These are phyloP conservation scores for Chlamydomonas reinhardtii DNA, from an alignment of 163 green algal species.

Conservation along the genomic window DNA sequence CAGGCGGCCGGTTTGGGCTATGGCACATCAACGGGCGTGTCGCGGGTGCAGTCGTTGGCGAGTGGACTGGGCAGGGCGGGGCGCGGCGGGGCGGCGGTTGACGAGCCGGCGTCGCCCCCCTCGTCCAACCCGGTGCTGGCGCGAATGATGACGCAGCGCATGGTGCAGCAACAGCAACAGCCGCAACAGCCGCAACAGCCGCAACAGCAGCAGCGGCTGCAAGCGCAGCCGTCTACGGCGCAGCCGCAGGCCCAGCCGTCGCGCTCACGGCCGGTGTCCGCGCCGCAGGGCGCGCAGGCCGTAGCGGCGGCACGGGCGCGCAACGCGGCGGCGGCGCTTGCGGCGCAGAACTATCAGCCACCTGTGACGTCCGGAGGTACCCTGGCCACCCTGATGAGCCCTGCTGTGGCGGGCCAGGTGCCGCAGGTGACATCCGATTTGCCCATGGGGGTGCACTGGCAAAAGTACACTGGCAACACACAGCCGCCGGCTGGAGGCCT, in stretches of 20 bases:
- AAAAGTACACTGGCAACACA: neutral
- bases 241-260: constrained; percentile 1
- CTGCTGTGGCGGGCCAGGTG: constrained; percentile 1
- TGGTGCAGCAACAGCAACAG: neutral
- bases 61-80: no score
- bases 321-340: neutral
- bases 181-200: constrained; percentile 8
- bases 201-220: constrained; percentile 13
- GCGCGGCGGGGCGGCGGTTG: no score
- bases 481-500: constrained; percentile 2
- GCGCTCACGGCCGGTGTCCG: neutral
- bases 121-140: no score
- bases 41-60: no score
- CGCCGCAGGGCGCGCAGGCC: neutral
- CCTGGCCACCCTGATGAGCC: constrained; percentile 9
- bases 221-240: neutral
- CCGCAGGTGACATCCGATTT: constrained; percentile 9
- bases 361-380: neutral
- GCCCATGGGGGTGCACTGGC: constrained; percentile 24
- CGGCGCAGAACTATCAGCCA: neutral
- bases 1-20: neutral
- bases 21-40: neutral
- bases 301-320: no score
- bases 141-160: no score
- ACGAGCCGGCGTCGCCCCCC: neutral